phyloP scores from a whole-genome alignment of 331 rosid species.

The Erythrophleum ivorense region DNA sequence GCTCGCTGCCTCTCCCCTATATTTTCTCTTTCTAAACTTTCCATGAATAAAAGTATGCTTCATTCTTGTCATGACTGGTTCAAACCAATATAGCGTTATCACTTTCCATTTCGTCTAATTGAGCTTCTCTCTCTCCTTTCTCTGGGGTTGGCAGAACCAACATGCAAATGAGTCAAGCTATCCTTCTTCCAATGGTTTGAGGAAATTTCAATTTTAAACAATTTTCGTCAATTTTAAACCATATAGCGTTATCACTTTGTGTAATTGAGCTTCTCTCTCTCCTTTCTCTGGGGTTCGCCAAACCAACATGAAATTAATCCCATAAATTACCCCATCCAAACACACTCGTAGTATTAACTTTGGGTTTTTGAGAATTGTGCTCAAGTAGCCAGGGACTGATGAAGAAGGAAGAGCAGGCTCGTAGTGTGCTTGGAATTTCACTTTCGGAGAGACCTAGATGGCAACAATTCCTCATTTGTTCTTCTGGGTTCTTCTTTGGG shows the following conservation, averaged over 20 bases:
- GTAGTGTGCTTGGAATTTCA: conserved; percentile 88
- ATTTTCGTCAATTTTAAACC: conserved; percentile 6
- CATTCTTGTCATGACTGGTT: conserved; percentile 32
- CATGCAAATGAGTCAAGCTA: conserved; percentile 54
- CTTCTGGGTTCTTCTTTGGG: conserved; percentile 96
- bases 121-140: neutral
- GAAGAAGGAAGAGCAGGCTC: conserved; percentile 83
- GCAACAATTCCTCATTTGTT: conserved; percentile 94
- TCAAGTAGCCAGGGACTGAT: conserved; percentile 36
- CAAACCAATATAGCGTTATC: conserved; percentile 11
- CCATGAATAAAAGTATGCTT: conserved; percentile 38
- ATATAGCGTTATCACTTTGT: conserved; percentile 23
- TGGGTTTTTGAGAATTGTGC: conserved; percentile 31
- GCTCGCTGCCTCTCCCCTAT: conserved; percentile 17
- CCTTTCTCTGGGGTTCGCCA: conserved; percentile 6
- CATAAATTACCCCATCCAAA: neutral
- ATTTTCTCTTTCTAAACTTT: conserved; percentile 36
- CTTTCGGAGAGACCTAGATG: conserved; percentile 86
- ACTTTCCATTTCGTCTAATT: conserved; percentile 32
- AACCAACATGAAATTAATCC: neutral
- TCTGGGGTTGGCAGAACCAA: conserved; percentile 39
- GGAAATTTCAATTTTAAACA: neutral
- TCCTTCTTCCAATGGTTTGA: conserved; percentile 27
- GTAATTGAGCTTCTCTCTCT: neutral
- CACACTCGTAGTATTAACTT: neutral